Evolutionary conservation across 768 basidiomycete species (phyloP), one percentile per base, ranked within the genome.

Genomic region (Porpolomopsis calyptriformis): DNA sequence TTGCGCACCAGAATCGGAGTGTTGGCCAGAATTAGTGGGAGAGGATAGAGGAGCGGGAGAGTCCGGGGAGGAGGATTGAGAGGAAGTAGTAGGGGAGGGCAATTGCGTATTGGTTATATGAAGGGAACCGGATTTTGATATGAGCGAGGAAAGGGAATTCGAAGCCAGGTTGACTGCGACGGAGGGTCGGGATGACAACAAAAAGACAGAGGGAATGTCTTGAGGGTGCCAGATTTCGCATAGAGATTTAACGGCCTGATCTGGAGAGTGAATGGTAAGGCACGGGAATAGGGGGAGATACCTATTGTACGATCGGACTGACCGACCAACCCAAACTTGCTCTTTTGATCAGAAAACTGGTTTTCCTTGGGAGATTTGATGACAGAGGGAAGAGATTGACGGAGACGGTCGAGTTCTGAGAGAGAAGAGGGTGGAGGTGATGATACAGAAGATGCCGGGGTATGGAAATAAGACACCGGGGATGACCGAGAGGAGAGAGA

Each of bases 221-320:
- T 86, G 78, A 1, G 79, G 78, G 29, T 72, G 79, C 86, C 86
- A 89, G 62, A 85, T 82, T 53, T 88, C 84, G 57, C 74, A 78
- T 45, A 89, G 62, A 3, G 77, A 80, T 55, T 79, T 82, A 49
- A 87, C 78, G 31, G 85, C 78, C 76, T 85, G 81, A 68, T 88
- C 85, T 88, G 60, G 27, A 41, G 2, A 29, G 22, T 31, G 4
- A 22, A 24, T 19, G 4, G 23, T 3, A 20, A 6, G 3, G 25
- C 14, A 14, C 10, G 23, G 9, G 23, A 18, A 16, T 22, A 12
- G 40, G 5, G 40, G 26, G 29, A 31, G 27, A 33, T 3, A 40
- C 31, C 45, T 46, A 51, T 3, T 40, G 50, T 39, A 48, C 6
- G 35, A 35, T 4, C 12, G 24, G 20, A 69, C 84, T 65, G 59